phyloP scores from a whole-genome alignment of 2,329 filamentous ascomycete genomes.

The Iodosphaeria phyllophila region DNA sequence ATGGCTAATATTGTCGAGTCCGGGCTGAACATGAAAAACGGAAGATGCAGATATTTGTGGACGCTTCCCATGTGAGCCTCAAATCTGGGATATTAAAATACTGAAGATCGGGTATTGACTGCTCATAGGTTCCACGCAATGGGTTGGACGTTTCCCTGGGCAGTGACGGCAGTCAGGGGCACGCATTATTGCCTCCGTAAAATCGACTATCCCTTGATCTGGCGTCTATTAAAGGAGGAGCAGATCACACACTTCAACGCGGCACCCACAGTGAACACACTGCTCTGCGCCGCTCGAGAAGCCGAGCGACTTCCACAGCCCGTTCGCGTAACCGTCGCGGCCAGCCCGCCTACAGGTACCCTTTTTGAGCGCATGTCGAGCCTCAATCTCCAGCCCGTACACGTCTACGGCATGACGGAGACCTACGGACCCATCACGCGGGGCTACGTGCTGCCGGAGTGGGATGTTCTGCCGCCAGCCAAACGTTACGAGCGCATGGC shows the following conservation, averaged over 20 bases:
- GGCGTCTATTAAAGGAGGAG: slow-evolving; percentile 73
- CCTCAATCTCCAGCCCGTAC: slow-evolving; percentile 75
- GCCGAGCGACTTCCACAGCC: slow-evolving; percentile 49
- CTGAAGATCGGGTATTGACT: no score
- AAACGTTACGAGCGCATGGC: slow-evolving; percentile 86
- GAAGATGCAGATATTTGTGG: slow-evolving; percentile 72
- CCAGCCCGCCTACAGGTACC: slow-evolving; percentile 73
- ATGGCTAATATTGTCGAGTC: slow-evolving; percentile 79
- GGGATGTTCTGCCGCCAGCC: slow-evolving; percentile 54
- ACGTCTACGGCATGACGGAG: slow-evolving; percentile 78
- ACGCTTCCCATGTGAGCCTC: slow-evolving; percentile 70
- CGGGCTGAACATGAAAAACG: slow-evolving; percentile 50
- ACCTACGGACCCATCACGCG: slow-evolving; percentile 95
- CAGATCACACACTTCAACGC: slow-evolving; percentile 89
- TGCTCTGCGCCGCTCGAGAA: slow-evolving; percentile 65
- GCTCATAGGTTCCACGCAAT: slow-evolving; percentile 42
- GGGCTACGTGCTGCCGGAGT: slow-evolving; percentile 70
- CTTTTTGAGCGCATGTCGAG: slow-evolving; percentile 76
- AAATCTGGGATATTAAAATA: not conserved
- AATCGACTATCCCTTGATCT: slow-evolving; percentile 87
- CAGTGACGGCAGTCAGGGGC: slow-evolving; percentile 81
- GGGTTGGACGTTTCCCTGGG: slow-evolving; percentile 84
- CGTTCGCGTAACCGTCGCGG: slow-evolving; percentile 81
- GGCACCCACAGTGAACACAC: slow-evolving; percentile 87
- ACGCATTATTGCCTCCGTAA: slow-evolving; percentile 90